Conservation (phyloP, 23 red algal species). For the Gracilaria vermiculophylla region DNA sequence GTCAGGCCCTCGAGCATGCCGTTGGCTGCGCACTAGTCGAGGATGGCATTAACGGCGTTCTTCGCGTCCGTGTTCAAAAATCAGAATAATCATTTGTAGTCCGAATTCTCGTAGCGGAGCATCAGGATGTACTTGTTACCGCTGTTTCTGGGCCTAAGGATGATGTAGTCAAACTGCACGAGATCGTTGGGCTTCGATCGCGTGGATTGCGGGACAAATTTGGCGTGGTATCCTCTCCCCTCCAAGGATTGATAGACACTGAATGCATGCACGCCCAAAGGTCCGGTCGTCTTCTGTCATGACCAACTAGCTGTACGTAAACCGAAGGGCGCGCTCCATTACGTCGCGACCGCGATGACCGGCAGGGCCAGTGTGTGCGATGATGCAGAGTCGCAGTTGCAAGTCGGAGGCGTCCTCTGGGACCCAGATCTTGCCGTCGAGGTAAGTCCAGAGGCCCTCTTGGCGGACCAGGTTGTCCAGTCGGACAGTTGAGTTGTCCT, state of each 20-base stretch:
- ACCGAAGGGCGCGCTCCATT: background rate
- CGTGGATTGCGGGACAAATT: background rate
- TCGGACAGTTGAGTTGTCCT: too few species aligned
- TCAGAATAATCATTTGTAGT: too few species aligned
- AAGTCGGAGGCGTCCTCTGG: too few species aligned
- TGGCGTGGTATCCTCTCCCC: background rate
- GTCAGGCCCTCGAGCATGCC: background rate
- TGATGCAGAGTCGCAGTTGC: too few species aligned
- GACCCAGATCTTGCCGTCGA: too few species aligned
- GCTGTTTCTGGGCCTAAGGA: background rate
- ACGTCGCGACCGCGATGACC: background rate
- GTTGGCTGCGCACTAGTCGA: background rate
- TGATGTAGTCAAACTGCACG: constrained; percentile 2
- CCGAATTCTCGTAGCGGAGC: too few species aligned
- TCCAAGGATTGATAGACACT: background rate
- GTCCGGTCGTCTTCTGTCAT: background rate
- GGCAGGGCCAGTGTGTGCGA: too few species aligned
- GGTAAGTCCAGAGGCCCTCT: too few species aligned
- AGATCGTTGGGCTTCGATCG: background rate
- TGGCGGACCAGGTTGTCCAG: too few species aligned
- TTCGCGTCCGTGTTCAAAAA: too few species aligned
- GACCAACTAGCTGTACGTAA: background rate
- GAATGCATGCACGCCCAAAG: background rate
- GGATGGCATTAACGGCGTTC: background rate
- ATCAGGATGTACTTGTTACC: too few species aligned